Percentiles rank a stretch among this genome's conserved stretches.
Evolutionary conservation across 192 early-diverging fungal genomes (phyloP).

Genomic region (Coemansia sp.): DNA sequence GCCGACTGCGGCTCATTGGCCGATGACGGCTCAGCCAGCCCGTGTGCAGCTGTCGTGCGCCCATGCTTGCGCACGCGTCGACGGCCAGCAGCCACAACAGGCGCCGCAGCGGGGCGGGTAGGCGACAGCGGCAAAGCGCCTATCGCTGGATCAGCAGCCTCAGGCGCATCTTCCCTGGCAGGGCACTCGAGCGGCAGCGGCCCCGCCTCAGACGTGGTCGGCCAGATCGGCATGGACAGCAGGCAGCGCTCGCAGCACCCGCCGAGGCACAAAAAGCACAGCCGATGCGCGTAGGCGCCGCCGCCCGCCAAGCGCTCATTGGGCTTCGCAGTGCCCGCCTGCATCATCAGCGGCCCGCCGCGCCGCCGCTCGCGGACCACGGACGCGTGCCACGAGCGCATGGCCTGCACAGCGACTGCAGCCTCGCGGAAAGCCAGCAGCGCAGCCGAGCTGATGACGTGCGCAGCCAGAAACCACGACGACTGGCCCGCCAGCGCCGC

Average conservation of each 20-base stretch:
- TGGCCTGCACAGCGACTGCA: conserved; percentile 30
- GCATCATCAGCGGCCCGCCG: conserved; percentile 18
- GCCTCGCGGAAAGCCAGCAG: conserved; percentile 33
- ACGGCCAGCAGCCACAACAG: neutral
- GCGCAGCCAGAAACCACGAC: conserved; percentile 22
- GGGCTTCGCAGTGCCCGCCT: neutral
- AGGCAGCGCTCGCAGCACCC: conserved; percentile 51
- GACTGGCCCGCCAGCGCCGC: neutral
- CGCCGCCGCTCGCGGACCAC: conserved; percentile 43
- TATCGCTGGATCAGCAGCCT: neutral
- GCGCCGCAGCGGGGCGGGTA: neutral
- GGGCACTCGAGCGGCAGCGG: neutral
- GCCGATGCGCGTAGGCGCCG: conserved; percentile 30
- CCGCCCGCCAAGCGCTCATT: neutral
- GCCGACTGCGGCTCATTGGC: neutral
- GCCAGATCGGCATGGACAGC: conserved; percentile 54
- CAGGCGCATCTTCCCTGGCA: neutral
- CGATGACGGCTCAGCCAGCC: neutral
- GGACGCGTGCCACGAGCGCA: conserved; percentile 45
- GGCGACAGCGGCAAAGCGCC: neutral
- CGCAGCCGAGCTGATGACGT: conserved; percentile 22
- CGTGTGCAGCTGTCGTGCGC: neutral
- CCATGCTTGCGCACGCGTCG: conserved; percentile 10
- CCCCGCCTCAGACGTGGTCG: conserved; percentile 11
- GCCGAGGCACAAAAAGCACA: conserved; percentile 52